Conservation (phyloP, 768 basidiomycete species). For the Rhodotorula diobovata region DNA sequence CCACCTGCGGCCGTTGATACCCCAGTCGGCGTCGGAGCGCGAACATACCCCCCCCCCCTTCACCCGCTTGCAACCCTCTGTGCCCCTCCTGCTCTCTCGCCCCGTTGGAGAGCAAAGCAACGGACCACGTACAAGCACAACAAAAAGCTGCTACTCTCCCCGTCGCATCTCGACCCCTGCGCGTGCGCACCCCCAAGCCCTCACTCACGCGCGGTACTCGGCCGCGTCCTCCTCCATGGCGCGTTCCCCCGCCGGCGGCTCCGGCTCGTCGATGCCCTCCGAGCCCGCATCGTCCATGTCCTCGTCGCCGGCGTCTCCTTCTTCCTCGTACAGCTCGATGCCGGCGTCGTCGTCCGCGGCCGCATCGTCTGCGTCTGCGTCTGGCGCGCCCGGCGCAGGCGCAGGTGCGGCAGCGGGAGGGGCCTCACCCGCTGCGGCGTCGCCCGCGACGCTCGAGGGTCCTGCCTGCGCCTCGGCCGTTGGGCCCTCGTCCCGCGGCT, state of each 20-base stretch:
- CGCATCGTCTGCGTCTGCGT: constrained; percentile 45
- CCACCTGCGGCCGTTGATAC: too few relatives aligned
- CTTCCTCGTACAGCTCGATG: constrained; percentile 35
- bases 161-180: too few relatives aligned
- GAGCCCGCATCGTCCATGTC: constrained; percentile 3
- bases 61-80: too few relatives aligned
- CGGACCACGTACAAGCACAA: neutral
- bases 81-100: too few relatives aligned
- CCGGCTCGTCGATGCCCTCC: constrained; percentile 12
- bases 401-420: constrained; percentile 26
- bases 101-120: neutral
- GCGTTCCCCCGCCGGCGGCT: neutral
- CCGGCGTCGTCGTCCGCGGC: constrained; percentile 50
- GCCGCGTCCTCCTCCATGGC: constrained; percentile 6
- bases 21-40: neutral
- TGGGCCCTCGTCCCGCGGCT: neutral
- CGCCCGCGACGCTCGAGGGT: constrained; percentile 48
- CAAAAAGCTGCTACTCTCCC: neutral
- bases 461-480: neutral
- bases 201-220: neutral
- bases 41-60: neutral
- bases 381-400: constrained; percentile 51
- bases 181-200: neutral
- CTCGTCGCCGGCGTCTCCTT: constrained; percentile 10
- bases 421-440: constrained; percentile 57